Evolutionary conservation across 1,284 basidiomycete genomes (phyloP).

Genomic region (Leucocoprinus gongylophorus): DNA sequence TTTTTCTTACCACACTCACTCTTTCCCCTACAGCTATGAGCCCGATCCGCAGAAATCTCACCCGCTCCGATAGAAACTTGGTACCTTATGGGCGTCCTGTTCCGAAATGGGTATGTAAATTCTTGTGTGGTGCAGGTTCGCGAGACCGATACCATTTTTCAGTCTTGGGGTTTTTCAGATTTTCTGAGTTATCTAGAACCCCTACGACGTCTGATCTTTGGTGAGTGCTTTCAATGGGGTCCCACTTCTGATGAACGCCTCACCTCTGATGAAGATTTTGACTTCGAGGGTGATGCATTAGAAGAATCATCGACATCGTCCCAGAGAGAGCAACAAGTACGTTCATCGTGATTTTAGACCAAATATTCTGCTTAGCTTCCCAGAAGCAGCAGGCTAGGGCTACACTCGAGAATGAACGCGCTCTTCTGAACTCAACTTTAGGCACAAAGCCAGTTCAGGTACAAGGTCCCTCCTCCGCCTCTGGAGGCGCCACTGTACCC

Average conservation of each 20-base stretch:
- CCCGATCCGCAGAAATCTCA: constrained; percentile 39
- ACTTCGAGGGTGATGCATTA: constrained; percentile 16
- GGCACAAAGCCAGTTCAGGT: neutral
- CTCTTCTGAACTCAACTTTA: neutral
- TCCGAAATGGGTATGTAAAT: constrained; percentile 17
- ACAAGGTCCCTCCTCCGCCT: neutral
- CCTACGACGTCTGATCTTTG: constrained; percentile 24
- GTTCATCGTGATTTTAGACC: neutral
- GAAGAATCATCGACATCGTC: constrained; percentile 18
- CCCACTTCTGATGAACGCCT: constrained; percentile 9
- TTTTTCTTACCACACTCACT: constrained; percentile 13
- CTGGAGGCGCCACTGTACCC: no score
- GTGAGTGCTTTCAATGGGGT: neutral
- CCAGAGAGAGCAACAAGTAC: constrained; percentile 27
- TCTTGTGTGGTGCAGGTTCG: constrained; percentile 1
- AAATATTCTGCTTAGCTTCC: neutral
- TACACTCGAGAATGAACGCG: neutral
- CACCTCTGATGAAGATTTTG: constrained; percentile 16
- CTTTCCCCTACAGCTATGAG: constrained; percentile 36
- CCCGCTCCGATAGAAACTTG: constrained; percentile 33
- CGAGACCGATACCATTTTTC: constrained; percentile 6
- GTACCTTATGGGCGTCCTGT: constrained; percentile 34
- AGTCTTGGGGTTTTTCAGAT: constrained; percentile 48
- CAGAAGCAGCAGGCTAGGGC: neutral
- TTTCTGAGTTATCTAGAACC: constrained; percentile 44